Base-by-base conservation (phyloP, 169 alveolate genomes). In the Plasmodium cynomolgi region DNA sequence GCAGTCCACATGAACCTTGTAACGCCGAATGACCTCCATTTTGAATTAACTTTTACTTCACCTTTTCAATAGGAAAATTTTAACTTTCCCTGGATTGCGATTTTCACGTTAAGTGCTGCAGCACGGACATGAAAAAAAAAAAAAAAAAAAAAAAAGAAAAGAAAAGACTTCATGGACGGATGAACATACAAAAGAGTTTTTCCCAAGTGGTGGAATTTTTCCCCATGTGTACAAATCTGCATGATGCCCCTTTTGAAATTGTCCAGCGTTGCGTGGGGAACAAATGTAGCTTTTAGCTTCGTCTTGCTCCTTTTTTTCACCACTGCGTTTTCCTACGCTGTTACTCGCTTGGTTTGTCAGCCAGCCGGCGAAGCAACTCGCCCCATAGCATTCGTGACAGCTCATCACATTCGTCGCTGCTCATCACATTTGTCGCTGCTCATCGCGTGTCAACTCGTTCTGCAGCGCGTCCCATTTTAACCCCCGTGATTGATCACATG, bases 31-130 rank as follows among this genome's bases (percentile, higher is more conserved):
- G 37, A 8, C 26, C 37, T 47, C n/a, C 58, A 83, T 47, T 75
- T 86, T 86, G 72, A 77, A 13, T 86, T 47, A 54, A 86, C 56
- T 74, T 75, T 74, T 68, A 47, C 75, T 85, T 85, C 71, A 17
- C 81, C 68, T 85, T 56, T 86, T 75, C 58, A n/a, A 86, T 34
- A 39, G 84, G 13, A 77, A 77, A 77, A 34, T 86, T 54, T 54
- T 37, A 79, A n/a, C 81, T 77, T 84, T 44, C 44, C 37, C 41
- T 33, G 93, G 86, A n/a, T 77, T 54, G 68, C 34, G 26, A 34
- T 26, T 86, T 75, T 41, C 34, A 26, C 73, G 72, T 75, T 41
- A 56, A 33, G 50, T 86, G 39, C 68, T 75, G 54, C 77, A 86
- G 81, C 41, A 84, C 31, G 83, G 84, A 83, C 72, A 83, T 33